A percentile compares a stretch with the other conserved stretches of the same genome.
Evolutionary conservation across 2,329 filamentous ascomycete genomes (phyloP).

Genomic region (Dactylellina haptotyla): DNA sequence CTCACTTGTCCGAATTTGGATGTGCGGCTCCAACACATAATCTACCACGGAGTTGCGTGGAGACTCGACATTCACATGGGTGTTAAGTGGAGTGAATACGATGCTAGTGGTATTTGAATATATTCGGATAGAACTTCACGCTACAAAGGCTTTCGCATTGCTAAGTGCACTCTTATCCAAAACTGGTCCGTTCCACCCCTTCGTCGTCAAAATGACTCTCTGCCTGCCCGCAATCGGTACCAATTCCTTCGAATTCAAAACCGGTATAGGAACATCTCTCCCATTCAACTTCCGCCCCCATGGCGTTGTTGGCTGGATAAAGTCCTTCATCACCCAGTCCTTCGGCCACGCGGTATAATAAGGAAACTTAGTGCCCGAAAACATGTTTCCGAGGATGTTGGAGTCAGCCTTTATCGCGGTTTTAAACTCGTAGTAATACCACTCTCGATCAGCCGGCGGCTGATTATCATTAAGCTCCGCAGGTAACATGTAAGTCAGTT

Average conservation of each 20-base stretch:
- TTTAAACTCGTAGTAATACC: not conserved
- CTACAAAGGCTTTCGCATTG: no score
- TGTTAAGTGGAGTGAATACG: no score
- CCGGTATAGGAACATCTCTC: not conserved
- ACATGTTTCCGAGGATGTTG: constrained; percentile 2
- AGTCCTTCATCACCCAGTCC: not conserved
- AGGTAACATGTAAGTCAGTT: not conserved
- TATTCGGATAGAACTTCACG: no score
- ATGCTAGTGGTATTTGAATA: no score
- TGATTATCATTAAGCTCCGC: not conserved
- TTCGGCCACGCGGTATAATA: not conserved
- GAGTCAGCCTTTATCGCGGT: not conserved
- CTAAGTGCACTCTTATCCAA: not conserved
- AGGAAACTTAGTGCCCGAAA: not conserved
- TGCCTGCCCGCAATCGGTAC: not conserved
- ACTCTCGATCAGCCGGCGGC: not conserved
- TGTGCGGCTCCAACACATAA: no score
- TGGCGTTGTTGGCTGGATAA: not conserved
- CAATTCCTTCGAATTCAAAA: not conserved
- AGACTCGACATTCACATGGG: no score
- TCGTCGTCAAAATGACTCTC: constrained; percentile 1
- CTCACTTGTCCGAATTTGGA: no score
- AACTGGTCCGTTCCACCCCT: not conserved
- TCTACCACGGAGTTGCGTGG: no score
- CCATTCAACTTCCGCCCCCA: not conserved